Conservation (phyloP, 1,284 basidiomycete species). For the Cryptococcus amylolentus region DNA sequence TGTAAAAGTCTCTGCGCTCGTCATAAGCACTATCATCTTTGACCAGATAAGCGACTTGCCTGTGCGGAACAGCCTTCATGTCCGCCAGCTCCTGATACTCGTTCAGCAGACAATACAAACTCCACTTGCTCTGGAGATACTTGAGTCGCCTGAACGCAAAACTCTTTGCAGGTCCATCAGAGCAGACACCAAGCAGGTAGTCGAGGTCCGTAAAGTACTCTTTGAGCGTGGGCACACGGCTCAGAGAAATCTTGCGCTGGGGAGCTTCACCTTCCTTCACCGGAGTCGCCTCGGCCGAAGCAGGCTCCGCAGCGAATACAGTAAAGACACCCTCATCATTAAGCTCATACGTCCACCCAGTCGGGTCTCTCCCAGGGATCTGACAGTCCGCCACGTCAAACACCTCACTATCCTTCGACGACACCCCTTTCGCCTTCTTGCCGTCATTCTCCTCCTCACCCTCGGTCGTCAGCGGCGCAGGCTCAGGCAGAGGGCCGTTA, state of each 20-base stretch:
- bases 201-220: constrained; percentile 99
- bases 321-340: constrained; percentile 86
- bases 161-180: constrained; percentile 91
- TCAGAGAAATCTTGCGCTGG: constrained; percentile 58
- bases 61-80: constrained; percentile 86
- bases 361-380: constrained; percentile 56
- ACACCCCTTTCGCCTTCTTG: constrained; percentile 25
- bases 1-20: constrained; percentile 85
- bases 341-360: constrained; percentile 61
- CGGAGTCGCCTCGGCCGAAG: neutral
- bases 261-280: neutral
- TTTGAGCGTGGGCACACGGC: constrained; percentile 76
- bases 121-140: constrained; percentile 93
- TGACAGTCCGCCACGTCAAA: constrained; percentile 67
- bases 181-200: constrained; percentile 76
- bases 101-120: constrained; percentile 87
- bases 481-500: constrained; percentile 49
- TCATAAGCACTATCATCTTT: neutral
- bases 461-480: neutral
- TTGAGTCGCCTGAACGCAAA: constrained; percentile 91
- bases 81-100: constrained; percentile 92
- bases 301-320: constrained; percentile 56
- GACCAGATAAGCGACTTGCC: constrained; percentile 49
- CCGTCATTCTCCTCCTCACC: constrained; percentile 28
- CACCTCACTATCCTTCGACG: constrained; percentile 31